Evolutionary conservation across 2,329 filamentous ascomycete genomes (phyloP).

Genomic region (Aspergillus piperis): DNA sequence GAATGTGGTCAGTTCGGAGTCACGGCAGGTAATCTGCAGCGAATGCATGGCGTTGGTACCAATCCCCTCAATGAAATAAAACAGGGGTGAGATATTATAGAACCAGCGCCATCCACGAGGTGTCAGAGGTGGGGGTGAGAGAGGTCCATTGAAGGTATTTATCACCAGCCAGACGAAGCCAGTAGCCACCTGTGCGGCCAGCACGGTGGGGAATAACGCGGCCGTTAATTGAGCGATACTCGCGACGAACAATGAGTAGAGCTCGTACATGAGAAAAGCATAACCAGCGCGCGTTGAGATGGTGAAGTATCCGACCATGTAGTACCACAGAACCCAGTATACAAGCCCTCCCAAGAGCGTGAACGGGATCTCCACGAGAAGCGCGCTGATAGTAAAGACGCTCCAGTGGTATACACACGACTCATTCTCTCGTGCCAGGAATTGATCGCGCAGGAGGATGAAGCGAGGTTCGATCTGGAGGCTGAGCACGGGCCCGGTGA

Average conservation of each 20-base stretch:
- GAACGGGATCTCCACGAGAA: conserved; percentile 17
- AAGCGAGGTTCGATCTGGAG: conserved; percentile 20
- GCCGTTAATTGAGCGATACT: conserved; percentile 69
- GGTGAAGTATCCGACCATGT: conserved; percentile 69
- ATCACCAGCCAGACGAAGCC: conserved; percentile 80
- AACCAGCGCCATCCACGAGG: conserved; percentile 77
- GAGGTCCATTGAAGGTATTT: conserved; percentile 79
- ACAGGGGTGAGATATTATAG: conserved; percentile 80
- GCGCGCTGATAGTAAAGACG: conserved; percentile 11
- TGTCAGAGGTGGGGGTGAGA: conserved; percentile 73
- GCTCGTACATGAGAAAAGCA: conserved; percentile 79
- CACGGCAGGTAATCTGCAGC: conserved; percentile 59
- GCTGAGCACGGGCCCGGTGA: conserved; percentile 5
- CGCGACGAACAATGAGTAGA: conserved; percentile 64
- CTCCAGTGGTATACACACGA: conserved; percentile 17
- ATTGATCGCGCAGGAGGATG: conserved; percentile 15
- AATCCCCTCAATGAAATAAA: conserved; percentile 73
- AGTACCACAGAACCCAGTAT: conserved; percentile 81
- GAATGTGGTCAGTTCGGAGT: conserved; percentile 4
- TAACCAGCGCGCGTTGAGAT: conserved; percentile 69
- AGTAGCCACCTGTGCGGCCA: conserved; percentile 75
- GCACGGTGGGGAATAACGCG: conserved; percentile 71
- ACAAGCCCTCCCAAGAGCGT: conserved; percentile 68
- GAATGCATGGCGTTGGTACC: conserved; percentile 71
- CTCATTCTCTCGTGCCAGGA: conserved; percentile 15